A percentile compares a stretch with the other conserved stretches of the same genome.
Conservation (phyloP, 2,329 filamentous ascomycete species). For the Daldinia eschscholtzii region DNA sequence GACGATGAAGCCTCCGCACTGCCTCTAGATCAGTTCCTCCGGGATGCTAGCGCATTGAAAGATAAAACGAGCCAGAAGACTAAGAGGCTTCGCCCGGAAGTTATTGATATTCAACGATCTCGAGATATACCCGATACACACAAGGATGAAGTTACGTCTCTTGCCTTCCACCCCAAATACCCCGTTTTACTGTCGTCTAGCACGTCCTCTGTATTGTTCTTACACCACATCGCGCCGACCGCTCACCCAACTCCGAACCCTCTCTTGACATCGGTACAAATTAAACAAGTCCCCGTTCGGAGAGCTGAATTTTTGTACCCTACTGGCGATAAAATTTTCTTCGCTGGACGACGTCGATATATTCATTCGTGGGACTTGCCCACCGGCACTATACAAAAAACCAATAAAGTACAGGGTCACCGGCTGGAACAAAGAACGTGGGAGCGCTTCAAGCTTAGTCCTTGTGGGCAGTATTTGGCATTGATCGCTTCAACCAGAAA, state of each 20-base stretch:
- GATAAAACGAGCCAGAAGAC: conserved; percentile 66
- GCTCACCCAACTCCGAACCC: conserved; percentile 85
- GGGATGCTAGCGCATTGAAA: conserved; percentile 77
- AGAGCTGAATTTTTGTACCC: conserved; percentile 84
- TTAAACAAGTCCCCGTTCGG: conserved; percentile 84
- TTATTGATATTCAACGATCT: conserved; percentile 88
- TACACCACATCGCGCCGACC: conserved; percentile 87
- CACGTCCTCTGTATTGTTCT: conserved; percentile 83
- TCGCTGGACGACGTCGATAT: conserved; percentile 87
- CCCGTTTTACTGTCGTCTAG: conserved; percentile 92
- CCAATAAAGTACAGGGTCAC: conserved; percentile 80
- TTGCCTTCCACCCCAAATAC: conserved; percentile 90
- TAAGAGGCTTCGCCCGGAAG: conserved; percentile 84
- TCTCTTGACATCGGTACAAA: conserved; percentile 88
- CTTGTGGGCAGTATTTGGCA: conserved; percentile 87
- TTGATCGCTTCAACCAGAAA: conserved; percentile 84
- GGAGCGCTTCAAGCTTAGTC: conserved; percentile 90
- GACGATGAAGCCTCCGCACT: conserved; percentile 74
- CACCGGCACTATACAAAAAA: conserved; percentile 84
- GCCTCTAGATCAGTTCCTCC: conserved; percentile 83
- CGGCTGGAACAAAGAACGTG: conserved; percentile 87
- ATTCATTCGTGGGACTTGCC: conserved; percentile 95
- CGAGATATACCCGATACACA: conserved; percentile 86
- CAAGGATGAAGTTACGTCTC: conserved; percentile 81
- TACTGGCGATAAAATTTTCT: conserved; percentile 82